A percentile compares a stretch with the other conserved stretches of the same genome.
Evolutionary conservation across 768 basidiomycete species (phyloP).

Genomic region (Lentinula raphanica): DNA sequence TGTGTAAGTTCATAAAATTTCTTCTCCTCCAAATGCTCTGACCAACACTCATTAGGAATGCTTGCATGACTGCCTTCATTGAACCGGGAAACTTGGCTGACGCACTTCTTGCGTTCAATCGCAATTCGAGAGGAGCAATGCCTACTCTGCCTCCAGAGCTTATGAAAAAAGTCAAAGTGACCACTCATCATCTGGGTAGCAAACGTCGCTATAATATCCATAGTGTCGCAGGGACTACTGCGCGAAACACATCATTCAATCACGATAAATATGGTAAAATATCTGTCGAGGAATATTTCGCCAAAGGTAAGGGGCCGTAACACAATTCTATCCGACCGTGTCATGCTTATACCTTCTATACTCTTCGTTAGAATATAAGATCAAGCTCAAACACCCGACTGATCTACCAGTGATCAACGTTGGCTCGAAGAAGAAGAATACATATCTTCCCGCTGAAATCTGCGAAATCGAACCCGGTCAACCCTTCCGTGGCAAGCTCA

Average conservation of each 20-base stretch:
- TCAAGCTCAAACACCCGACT: conserved; percentile 36
- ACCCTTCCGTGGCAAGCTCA: conserved; percentile 55
- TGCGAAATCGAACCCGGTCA: conserved; percentile 60
- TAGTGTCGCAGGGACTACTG: conserved; percentile 29
- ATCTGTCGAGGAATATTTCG: conserved; percentile 62
- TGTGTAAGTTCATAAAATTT: conserved; percentile 28
- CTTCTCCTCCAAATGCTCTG: neutral
- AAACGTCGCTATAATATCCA: conserved; percentile 44
- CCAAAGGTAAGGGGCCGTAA: conserved; percentile 54
- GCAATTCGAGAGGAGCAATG: conserved; percentile 36
- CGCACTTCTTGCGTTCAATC: conserved; percentile 44
- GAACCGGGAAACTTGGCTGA: conserved; percentile 59
- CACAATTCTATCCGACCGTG: neutral
- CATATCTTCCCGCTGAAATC: conserved; percentile 61
- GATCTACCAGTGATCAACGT: conserved; percentile 53
- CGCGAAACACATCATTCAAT: conserved; percentile 38
- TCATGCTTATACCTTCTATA: neutral
- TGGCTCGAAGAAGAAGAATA: conserved; percentile 21
- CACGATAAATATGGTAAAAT: conserved; percentile 48
- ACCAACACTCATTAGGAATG: conserved; percentile 30
- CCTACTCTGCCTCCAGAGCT: conserved; percentile 43
- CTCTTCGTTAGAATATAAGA: conserved; percentile 47
- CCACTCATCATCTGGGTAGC: conserved; percentile 51
- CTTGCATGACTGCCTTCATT: conserved; percentile 53
- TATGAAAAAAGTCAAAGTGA: conserved; percentile 51